Percentiles rank a stretch among this genome's conserved stretches.
These are phyloP conservation scores for Sclerotinia minor DNA, from an alignment of 2,329 filamentous ascomycete species.

Conservation along the genomic window DNA sequence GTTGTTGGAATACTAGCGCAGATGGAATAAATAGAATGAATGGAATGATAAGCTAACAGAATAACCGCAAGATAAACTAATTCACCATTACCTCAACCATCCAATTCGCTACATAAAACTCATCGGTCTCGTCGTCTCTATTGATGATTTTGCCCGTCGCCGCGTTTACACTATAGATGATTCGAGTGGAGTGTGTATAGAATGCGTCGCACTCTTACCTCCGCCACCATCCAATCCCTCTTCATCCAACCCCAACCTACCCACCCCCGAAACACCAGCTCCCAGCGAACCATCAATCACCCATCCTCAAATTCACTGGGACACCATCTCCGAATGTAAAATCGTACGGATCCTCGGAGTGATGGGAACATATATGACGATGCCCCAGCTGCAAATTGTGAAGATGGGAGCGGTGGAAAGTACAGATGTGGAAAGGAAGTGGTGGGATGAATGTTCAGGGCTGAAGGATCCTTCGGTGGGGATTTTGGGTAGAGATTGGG, in stretches of 20 bases:
- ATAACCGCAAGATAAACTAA: slow-evolving; percentile 50
- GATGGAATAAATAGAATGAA: not conserved
- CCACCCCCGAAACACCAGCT: not conserved
- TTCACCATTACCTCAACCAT: slow-evolving; percentile 69
- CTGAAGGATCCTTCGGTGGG: slow-evolving; percentile 48
- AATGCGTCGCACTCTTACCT: slow-evolving; percentile 42
- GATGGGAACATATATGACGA: slow-evolving; percentile 49
- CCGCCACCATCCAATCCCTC: not conserved
- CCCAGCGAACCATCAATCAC: slow-evolving; percentile 57
- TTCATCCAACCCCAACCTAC: not conserved
- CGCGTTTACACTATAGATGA: slow-evolving; percentile 63
- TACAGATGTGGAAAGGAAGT: slow-evolving; percentile 57
- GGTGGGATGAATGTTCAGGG: slow-evolving; percentile 56
- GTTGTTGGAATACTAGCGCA: no score
- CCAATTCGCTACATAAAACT: slow-evolving; percentile 75
- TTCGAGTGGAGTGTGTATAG: slow-evolving; percentile 60
- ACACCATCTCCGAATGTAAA: slow-evolving; percentile 51
- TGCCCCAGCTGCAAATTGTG: slow-evolving; percentile 54
- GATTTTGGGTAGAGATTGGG: slow-evolving; percentile 56
- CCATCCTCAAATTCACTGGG: slow-evolving; percentile 35
- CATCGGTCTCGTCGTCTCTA: slow-evolving; percentile 66
- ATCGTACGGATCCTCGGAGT: slow-evolving; percentile 60
- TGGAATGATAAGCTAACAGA: not conserved
- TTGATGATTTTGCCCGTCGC: slow-evolving; percentile 52
- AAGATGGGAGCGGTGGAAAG: slow-evolving; percentile 51